Conservation (phyloP, 1,284 basidiomycete genomes). For the Heterobasidion parviporum region DNA sequence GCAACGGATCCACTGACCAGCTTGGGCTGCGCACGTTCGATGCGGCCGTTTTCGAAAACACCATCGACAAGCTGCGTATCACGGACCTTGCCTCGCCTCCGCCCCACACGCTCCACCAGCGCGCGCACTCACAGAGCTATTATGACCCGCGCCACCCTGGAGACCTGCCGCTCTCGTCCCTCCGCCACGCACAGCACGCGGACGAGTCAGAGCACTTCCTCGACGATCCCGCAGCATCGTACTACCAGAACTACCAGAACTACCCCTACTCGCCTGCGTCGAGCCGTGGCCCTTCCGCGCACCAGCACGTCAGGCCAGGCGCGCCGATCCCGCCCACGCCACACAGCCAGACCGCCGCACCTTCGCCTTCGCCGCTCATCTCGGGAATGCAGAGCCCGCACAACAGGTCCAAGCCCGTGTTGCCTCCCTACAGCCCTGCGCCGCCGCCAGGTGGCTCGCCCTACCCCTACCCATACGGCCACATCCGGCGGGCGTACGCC, state of each 20-base stretch:
- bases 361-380: constrained; percentile 54
- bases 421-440: constrained; percentile 31
- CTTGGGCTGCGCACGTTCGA: constrained; percentile 52
- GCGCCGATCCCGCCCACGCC: constrained; percentile 72
- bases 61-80: constrained; percentile 21
- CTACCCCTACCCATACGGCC: constrained; percentile 67
- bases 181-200: constrained; percentile 22
- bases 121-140: not conserved
- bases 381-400: constrained; percentile 32
- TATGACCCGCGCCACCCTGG: constrained; percentile 3
- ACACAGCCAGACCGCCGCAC: constrained; percentile 62
- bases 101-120: constrained; percentile 9
- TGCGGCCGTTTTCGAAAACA: constrained; percentile 40
- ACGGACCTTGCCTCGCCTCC: not conserved
- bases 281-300: not conserved
- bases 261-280: constrained; percentile 24
- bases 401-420: constrained; percentile 18
- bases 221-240: constrained; percentile 48
- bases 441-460: constrained; percentile 54
- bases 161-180: not conserved
- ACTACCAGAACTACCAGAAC: constrained; percentile 49
- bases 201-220: constrained; percentile 45
- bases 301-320: constrained; percentile 40
- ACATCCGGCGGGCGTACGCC: constrained; percentile 42
- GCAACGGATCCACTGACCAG: constrained; percentile 50